These are phyloP conservation scores for Saururus chinensis DNA, from an alignment of 164 flowering plant genomes.

Conservation along the genomic window DNA sequence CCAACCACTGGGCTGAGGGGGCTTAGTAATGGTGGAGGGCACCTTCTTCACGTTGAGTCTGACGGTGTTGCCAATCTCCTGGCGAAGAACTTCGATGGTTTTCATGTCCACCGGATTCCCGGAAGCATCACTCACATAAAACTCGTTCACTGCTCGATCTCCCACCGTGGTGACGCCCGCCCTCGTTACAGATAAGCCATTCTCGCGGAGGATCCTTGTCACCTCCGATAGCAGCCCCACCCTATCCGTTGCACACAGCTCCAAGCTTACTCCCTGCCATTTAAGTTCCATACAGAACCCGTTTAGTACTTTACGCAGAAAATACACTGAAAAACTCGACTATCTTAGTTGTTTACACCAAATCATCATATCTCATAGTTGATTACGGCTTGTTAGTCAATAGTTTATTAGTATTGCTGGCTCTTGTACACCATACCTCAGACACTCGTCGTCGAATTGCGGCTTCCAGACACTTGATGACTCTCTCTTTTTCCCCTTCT, in stretches of 20 bases:
- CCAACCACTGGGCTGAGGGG: background rate
- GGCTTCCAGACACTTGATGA: constrained; percentile 66
- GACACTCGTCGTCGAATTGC: constrained; percentile 57
- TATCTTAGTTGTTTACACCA: too few relatives aligned
- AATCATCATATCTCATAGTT: too few relatives aligned
- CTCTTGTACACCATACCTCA: too few relatives aligned
- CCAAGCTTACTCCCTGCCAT: constrained; percentile 46
- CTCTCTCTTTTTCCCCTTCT: constrained; percentile 58
- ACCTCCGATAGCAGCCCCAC: constrained; percentile 70
- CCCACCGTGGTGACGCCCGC: constrained; percentile 65
- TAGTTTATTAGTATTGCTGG: too few relatives aligned
- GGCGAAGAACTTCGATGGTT: constrained; percentile 2
- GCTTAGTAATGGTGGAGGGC: background rate
- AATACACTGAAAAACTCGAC: background rate
- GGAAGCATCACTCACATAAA: constrained; percentile 2
- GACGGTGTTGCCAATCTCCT: constrained; percentile 3
- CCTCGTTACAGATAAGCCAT: constrained; percentile 53
- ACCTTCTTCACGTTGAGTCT: constrained; percentile 2
- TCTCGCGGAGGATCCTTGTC: constrained; percentile 60
- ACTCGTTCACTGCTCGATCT: constrained; percentile 33
- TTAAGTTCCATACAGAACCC: background rate
- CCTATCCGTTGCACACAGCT: constrained; percentile 61
- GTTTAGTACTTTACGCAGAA: background rate
- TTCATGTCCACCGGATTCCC: constrained; percentile 3
- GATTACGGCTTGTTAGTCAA: too few relatives aligned